phyloP scores from a whole-genome alignment of 2,329 filamentous ascomycete genomes.

The Talaromyces atroroseus region DNA sequence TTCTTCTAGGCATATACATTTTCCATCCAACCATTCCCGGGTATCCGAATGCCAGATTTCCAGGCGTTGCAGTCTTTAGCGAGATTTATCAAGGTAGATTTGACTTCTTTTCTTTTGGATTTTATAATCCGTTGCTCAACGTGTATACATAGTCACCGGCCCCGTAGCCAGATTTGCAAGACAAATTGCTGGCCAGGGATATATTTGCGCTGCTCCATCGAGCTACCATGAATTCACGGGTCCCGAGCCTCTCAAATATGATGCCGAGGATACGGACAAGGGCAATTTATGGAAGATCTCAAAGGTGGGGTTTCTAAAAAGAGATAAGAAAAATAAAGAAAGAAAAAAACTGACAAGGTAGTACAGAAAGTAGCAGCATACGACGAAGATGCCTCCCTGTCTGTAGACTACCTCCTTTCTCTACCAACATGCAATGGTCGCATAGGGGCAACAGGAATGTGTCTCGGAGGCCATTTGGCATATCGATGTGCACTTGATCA shows the following conservation, averaged over 20 bases:
- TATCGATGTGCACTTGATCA: constrained; percentile 68
- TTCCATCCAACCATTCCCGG: constrained; percentile 81
- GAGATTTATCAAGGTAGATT: constrained; percentile 86
- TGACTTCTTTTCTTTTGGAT: neutral
- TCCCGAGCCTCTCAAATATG: constrained; percentile 76
- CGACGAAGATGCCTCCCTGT: constrained; percentile 67
- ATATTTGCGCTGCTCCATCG: constrained; percentile 85
- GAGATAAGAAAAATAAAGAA: neutral
- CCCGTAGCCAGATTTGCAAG: constrained; percentile 84
- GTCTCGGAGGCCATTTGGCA: constrained; percentile 83
- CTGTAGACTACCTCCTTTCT: constrained; percentile 64
- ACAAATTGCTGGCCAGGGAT: constrained; percentile 87
- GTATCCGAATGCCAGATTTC: constrained; percentile 85
- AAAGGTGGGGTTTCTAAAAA: constrained; percentile 50
- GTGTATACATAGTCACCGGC: constrained; percentile 64
- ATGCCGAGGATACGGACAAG: constrained; percentile 77
- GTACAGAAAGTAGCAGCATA: constrained; percentile 72
- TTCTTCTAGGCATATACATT: constrained; percentile 69
- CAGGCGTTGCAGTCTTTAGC: constrained; percentile 80
- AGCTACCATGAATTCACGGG: constrained; percentile 92
- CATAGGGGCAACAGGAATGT: constrained; percentile 82
- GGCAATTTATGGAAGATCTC: constrained; percentile 82
- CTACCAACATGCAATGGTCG: constrained; percentile 74
- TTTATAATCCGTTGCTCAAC: neutral
- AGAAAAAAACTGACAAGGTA: neutral